Evolutionary conservation across 345 rosid species (phyloP), one percentile per base, ranked within the genome.

Genomic region (Aquilaria sinensis): DNA sequence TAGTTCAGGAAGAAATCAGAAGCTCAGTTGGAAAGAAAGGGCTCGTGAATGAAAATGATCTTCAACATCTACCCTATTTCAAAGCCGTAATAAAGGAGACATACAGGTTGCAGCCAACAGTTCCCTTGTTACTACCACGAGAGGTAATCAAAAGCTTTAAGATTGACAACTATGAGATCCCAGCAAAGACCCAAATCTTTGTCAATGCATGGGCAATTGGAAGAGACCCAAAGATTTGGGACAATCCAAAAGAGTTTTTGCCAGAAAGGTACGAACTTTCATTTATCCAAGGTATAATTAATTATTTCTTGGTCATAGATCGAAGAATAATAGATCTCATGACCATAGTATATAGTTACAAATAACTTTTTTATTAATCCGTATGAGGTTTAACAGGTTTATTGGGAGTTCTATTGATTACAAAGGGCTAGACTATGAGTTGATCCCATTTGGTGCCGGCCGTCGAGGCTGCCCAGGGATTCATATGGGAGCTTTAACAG

Each of bases 31-130:
- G 80, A 9, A 67, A 64, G 8, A 70, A 60, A 61, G 69, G 67
- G 3, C 63, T 70, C 31, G 70, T 77, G 46, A 29, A 65, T 1
- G 82, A 82, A 69, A 75, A 69, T 2, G 74, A 80, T 31, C 46
- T 66, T 32, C 7, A 37, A 37, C 31, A 34, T 9, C 53, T 77
- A 4, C 61, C 73, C 0, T 79, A 79, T 64, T 64, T 82, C 12
- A 77, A 64, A 50, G 82, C 84, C 1, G 72, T 77, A 12, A 74
- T 77, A 13, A 79, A 77, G 61, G 84, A 77, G 72, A 61, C 77
- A 6, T 43, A 70, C 58, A 68, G 83, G 48, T 45, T 76, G 59
- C 60, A 76, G 14, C 78, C 74, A 1, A 33, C 55, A 34, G 66
- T 12, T 43, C 85, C 72, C 16, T 56, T 50, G 37, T 61, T 77